These are phyloP conservation scores for Plectosphaerella sp. DNA, from an alignment of 2,329 filamentous ascomycete species.

Conservation along the genomic window DNA sequence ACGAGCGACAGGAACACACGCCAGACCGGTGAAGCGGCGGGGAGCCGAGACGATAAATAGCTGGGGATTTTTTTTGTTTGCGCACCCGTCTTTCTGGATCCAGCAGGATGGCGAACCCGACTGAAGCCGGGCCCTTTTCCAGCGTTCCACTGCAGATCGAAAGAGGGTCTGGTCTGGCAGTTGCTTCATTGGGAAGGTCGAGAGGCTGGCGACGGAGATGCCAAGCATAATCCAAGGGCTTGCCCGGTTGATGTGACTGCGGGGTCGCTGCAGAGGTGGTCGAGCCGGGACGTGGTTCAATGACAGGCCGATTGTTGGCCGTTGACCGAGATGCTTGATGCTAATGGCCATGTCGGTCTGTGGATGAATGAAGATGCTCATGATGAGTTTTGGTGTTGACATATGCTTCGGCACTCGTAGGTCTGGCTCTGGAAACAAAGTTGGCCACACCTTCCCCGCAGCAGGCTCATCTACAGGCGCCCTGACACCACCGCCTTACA, in stretches of 20 bases:
- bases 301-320: too few species aligned
- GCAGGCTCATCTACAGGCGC: not conserved
- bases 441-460: not conserved
- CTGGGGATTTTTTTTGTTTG: not conserved
- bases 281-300: not conserved
- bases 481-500: not conserved
- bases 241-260: not conserved
- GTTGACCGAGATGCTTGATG: not conserved
- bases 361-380: not conserved
- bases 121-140: not conserved
- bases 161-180: slow-evolving; percentile 1
- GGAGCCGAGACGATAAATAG: not conserved
- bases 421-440: not conserved
- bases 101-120: not conserved
- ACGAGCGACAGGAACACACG: too few species aligned
- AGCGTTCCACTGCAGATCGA: slow-evolving; percentile 1
- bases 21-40: not conserved
- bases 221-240: not conserved
- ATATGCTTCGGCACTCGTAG: not conserved
- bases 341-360: not conserved
- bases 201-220: not conserved
- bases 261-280: not conserved
- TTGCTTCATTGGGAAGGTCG: slow-evolving; percentile 5
- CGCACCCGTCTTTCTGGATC: not conserved
- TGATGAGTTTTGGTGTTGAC: not conserved